Base-by-base conservation (phyloP, 768 basidiomycete species). In the Tylopilus cervinicoccineus region DNA sequence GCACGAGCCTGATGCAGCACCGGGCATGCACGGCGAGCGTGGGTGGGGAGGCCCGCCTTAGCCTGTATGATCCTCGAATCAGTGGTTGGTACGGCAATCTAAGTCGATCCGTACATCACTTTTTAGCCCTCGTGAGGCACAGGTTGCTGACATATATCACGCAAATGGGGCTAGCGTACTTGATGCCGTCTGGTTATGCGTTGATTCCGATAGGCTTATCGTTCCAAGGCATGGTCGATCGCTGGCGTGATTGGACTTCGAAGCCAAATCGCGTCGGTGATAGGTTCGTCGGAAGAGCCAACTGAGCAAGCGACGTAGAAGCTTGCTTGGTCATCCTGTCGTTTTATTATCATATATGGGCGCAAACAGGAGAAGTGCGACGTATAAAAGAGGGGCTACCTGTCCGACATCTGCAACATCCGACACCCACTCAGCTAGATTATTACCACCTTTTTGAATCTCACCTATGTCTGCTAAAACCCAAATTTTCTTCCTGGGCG, bases 401-500 rank as follows among this genome's bases (percentile, higher is more conserved):
- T 34, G 27, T 14, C 27, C 13, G 5, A 2, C 41, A 22, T 28
- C 20, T 10, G 16, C 6, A 41, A 10, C 28, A 22, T 29, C 23
- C 36, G 9, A 6, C 9, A 32, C 8, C 34, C 12, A 11, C 33
- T 19, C 22, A 17, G 5, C 32, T 5, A 29, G 5, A 12, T 31
- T 11, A 13, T 17, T 12, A 9, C 12, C 22, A 17, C 27, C 0
- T 16, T 14, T n/a, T 27, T 9, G 9, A 31, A 17, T 17, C 13
- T 34, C 23, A 20, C 16, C 12, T 19, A 61, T 61, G 59, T 38
- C 55, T 40, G 1, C 51, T 6, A 62, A 61, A 47, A 59, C 60
- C 0, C 60, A 51, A 20, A 20, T 61, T 2, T 49, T 61, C 27
- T 22, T 61, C 26, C 59, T 57, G 2, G 59, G 59, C 22, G 60